Evolutionary conservation across 352 stramenopile genomes (phyloP), one percentile per base, ranked within the genome.

Genomic region (Globisporangium cylindrosporum): DNA sequence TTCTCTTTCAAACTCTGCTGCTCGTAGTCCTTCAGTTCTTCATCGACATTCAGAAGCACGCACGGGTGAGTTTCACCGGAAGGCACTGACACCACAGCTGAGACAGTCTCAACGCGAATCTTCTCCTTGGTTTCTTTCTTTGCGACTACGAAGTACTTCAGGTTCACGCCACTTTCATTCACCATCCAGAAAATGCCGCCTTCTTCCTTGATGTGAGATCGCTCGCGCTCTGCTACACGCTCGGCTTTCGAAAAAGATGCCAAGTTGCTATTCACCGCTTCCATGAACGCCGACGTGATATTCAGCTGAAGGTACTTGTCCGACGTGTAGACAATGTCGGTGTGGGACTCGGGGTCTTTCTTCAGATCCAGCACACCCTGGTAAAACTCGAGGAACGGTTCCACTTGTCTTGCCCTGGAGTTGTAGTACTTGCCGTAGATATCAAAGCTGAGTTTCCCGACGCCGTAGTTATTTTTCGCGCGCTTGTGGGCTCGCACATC

Each of bases 381-480:
- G 62, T 94, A 95, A 66, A 88, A 94, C 72, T 96, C 89, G 53
- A 96, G 77, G 65, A 95, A 96, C 24, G 89, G 89, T 63, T 96
- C 89, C 5, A 89, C 73, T 51, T 94, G 85, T 5, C 84, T 74
- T 14, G 81, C 80, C 34, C 78, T 92, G 1, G 74, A 74, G 73
- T 96, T 96, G 83, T 92, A 96, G 64, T 96, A 96, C 70, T 95
- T 95, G 74, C 88, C 87, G 64, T 96, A 95, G 38, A 95, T 64
- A 25, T 90, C 81, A 66, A 93, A 93, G 64, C 80, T 91, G 55
- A 95, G 70, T 67, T 90, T 93, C 7, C 73, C 82, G 8, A 93
- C 73, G 29, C 86, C 89, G 58, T 82, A 92, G 55, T 87, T 90
- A 65, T 91, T 84, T 61, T 81, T 81, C 1, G 75, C 75, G 20